Base-by-base conservation (phyloP, 1,139 yeast species). In the Lodderomyces elongisporus region DNA sequence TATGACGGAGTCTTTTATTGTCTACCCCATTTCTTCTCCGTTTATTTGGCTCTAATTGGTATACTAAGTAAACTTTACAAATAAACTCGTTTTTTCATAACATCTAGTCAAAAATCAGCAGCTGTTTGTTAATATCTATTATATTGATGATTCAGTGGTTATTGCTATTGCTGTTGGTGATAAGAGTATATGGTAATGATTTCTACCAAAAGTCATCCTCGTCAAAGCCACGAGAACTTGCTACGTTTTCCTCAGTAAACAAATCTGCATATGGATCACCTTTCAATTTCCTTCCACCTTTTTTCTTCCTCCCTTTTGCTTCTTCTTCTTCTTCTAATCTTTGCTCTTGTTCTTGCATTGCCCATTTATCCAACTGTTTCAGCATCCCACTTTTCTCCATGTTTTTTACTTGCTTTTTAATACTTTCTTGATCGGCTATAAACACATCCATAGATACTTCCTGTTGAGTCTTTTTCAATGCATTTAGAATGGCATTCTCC, bases 141-240 rank as follows among this genome's bases (percentile, higher is more conserved):
- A n/a, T n/a, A n/a, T n/a, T n/a, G n/a, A n/a, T n/a, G n/a, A n/a
- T n/a, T n/a, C n/a, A n/a, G n/a, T n/a, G n/a, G n/a, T n/a, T n/a
- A n/a, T n/a, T n/a, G n/a, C n/a, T n/a, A n/a, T n/a, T n/a, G n/a
- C n/a, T n/a, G n/a, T n/a, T n/a, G n/a, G n/a, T n/a, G n/a, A n/a
- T n/a, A n/a, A n/a, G n/a, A n/a, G n/a, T n/a, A n/a, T n/a, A n/a
- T n/a, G n/a, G n/a, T n/a, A 20, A 10, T 20, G 10, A 7, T 13
- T 24, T 24, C 14, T 41, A 75, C 80, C 71, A 66, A 44, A 80
- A 80, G 44, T 79, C 87, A 35, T 80, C 88, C 47, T 80, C 87
- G 43, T 47, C 64, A 65, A 30, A 80, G 58, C 40, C 66, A n/a
- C n/a, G n/a, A n/a, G n/a, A n/a, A n/a, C n/a, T n/a, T n/a, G n/a